Base-by-base conservation (phyloP, 768 basidiomycete species). In the Termitomyces sp. region DNA sequence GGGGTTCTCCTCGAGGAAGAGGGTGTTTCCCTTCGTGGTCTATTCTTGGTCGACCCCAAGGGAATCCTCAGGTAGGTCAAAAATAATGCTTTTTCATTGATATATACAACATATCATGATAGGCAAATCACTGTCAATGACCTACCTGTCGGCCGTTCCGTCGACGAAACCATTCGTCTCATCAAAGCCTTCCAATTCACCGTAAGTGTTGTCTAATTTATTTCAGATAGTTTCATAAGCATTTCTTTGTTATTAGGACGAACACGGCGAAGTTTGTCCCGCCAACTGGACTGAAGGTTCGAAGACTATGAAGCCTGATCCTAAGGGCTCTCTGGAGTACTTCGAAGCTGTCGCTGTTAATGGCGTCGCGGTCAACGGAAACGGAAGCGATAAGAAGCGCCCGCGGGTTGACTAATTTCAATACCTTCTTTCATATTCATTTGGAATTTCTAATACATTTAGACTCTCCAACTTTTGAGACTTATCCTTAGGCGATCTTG, bases 151-250 rank as follows among this genome's bases (percentile, higher is more conserved):
- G 94, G 94, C n/a, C 90, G 94, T 53, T 94, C 92, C 3, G 94
- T 96, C 54, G 93, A 94, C 37, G 94, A 97, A 76, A 94, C 94
- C 1, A 64, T 94, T 53, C 88, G 94, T 58, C 84, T 97, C 49
- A 76, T 97, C 74, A 86, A 95, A 72, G 94, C 94, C 22, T 94
- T 96, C 88, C 93, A 95, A 68, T 93, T 89, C 72, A 85, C 84
- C 13, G 90, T 91, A 67, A 42, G 85, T 76, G 32, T 31, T 5
- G 14, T 3, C 31, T 48, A 48, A 52, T 27, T 13, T 44, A 29
- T 46, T 24, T 20, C 10, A 24, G 27, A 14, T n/a, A 46, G n/a
- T 55, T 13, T 51, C 56, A 59, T 41, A 52, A 41, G 48, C 44
- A 18, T 24, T 18, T 49, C 42, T 56, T 18, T 32, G 54, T 29